These are phyloP conservation scores for Botrytis deweyae DNA, from an alignment of 2,329 filamentous ascomycete genomes.

Conservation along the genomic window DNA sequence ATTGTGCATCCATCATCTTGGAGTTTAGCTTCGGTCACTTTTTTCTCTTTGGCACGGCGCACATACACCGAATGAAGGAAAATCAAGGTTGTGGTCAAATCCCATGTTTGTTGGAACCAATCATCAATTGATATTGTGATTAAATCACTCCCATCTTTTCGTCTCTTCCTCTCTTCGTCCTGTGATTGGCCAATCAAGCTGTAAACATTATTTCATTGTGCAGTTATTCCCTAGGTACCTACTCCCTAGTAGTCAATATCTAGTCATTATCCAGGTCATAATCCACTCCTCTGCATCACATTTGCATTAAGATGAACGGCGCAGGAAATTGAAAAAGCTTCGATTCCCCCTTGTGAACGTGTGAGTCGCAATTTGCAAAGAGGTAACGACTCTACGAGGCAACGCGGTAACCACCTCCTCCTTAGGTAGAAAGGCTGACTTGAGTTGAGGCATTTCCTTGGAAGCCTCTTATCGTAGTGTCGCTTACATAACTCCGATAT, in stretches of 20 bases:
- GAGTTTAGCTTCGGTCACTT: background rate
- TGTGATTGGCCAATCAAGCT: background rate
- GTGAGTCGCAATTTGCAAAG: no score
- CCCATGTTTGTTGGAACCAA: background rate
- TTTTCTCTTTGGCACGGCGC: background rate
- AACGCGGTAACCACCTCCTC: no score
- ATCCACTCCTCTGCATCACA: background rate
- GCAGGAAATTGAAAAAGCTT: conserved; percentile 10
- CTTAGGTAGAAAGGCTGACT: background rate
- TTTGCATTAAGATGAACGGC: conserved; percentile 10
- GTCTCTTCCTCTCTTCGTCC: background rate
- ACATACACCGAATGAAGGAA: background rate
- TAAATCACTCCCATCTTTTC: background rate
- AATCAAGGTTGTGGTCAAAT: background rate
- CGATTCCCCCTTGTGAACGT: background rate
- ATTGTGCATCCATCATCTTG: background rate
- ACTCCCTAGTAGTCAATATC: no score
- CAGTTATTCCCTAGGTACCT: background rate
- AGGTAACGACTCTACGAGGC: no score
- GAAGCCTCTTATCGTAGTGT: background rate
- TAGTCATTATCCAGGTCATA: background rate
- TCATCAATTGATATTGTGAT: background rate
- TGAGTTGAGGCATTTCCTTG: conserved; percentile 1
- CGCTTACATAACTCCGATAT: background rate
- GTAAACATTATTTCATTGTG: background rate